Conservation (phyloP, 768 basidiomycete genomes). For the Pleurotus citrinopileatus region DNA sequence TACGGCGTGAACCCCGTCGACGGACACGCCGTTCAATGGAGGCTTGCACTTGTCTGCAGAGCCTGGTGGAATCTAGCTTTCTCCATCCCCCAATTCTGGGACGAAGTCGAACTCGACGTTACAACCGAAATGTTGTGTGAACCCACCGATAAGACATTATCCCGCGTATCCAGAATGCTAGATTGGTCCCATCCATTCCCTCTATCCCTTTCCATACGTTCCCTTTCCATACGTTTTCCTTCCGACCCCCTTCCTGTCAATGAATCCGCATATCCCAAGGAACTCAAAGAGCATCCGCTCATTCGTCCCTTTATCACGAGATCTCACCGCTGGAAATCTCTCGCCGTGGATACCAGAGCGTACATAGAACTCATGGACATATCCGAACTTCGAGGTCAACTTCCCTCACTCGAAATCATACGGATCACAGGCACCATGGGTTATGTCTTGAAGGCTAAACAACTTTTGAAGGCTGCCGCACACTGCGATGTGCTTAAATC, state of each 20-base stretch:
- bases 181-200: not conserved
- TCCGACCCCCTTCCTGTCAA: not conserved
- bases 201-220: not conserved
- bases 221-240: not conserved
- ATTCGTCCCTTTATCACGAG: not conserved
- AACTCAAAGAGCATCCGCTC: not conserved
- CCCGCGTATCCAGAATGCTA: not conserved
- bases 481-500: no score
- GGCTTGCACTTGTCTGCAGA: not conserved
- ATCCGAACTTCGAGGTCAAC: not conserved
- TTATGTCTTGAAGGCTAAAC: no score
- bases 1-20: not conserved
- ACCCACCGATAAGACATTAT: no score
- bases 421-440: not conserved
- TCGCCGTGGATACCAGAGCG: not conserved
- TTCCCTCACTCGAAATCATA: not conserved
- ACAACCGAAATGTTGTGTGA: no score
- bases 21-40: not conserved
- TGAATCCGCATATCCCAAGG: not conserved
- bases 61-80: not conserved
- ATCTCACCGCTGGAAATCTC: not conserved
- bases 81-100: not conserved
- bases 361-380: not conserved
- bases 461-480: no score
- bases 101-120: not conserved